Base-by-base conservation (phyloP, 2,329 filamentous ascomycete species). In the Nigrospora osmanthi region DNA sequence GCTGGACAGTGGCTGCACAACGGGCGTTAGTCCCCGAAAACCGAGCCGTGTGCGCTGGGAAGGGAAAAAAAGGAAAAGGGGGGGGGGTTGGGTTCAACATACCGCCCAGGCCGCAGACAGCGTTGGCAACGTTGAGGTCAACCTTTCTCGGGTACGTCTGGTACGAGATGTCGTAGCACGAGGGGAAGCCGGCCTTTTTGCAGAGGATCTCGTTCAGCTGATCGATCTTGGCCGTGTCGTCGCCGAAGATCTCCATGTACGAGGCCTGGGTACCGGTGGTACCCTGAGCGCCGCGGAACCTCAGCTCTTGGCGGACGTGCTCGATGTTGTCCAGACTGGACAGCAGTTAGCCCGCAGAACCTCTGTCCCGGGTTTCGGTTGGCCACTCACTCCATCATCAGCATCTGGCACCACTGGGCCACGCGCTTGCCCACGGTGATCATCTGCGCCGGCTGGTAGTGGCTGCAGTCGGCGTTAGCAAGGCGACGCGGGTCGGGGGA, bases 271-370 rank as follows among this genome's bases (percentile, higher is more conserved):
- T 88, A 43, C 86, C 81, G 0, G 86, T 90, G n/a, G 47, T 60
- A 41, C 58, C 58, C 47, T 60, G 58, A 12, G 56, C 58, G 40
- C 58, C 59, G 46, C 89, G 82, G 72, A 94, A 91, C 48, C 76
- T 73, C 38, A 95, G 76, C 34, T 81, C 79, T 13, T 76, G 69
- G 32, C 83, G 78, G 7, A 81, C 84, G 37, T 75, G 70, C 68
- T 90, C 83, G 36, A 95, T 74, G 56, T 82, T 80, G 47, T 82
- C 71, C 42, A 95, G 73, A 55, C 94, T 89, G 66, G 89, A 80
- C 49, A 87, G 64, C 16, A 89, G 71, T 56, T 36, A 36, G 14
- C 23, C 23, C 23, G 23, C 23, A 23, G 23, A 28, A 28, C 23
- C 23, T 28, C 23, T 6, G 10, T 28, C 23, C 23, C 5, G 9